Evolutionary conservation across 164 flowering plant species (phyloP).

Genomic region (Euptelea pleiosperma): DNA sequence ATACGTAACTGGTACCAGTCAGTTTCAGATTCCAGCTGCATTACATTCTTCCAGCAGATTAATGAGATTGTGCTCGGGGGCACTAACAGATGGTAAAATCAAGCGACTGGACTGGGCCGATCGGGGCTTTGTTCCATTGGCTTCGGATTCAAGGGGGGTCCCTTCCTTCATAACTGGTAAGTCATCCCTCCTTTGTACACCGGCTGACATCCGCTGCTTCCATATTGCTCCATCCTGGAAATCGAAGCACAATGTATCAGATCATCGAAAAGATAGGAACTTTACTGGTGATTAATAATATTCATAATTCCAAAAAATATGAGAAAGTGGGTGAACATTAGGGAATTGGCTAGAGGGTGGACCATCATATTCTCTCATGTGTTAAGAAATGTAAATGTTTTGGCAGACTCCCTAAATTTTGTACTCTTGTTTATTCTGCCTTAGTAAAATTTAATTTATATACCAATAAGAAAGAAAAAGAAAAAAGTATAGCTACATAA

Average conservation of each 20-base stretch:
- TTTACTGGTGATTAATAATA: too few relatives aligned
- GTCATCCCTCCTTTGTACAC: slow-evolving; percentile 43
- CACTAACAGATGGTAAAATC: slow-evolving; percentile 81
- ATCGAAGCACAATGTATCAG: not conserved
- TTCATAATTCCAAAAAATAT: not conserved
- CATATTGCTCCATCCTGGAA: slow-evolving; percentile 89
- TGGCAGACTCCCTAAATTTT: too few relatives aligned
- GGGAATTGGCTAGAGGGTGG: too few relatives aligned
- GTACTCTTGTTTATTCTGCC: too few relatives aligned
- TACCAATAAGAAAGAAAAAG: too few relatives aligned
- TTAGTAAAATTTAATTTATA: too few relatives aligned
- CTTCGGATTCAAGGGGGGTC: slow-evolving; percentile 33
- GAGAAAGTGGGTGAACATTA: too few relatives aligned
- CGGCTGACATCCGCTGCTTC: slow-evolving; percentile 69
- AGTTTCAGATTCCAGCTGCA: slow-evolving; percentile 41
- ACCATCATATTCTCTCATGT: too few relatives aligned
- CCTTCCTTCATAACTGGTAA: slow-evolving; percentile 54
- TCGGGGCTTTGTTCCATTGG: slow-evolving; percentile 25
- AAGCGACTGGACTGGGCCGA: slow-evolving; percentile 35
- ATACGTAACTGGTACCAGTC: not conserved
- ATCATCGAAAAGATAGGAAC: not conserved
- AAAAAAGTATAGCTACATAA: too few relatives aligned
- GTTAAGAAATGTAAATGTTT: too few relatives aligned
- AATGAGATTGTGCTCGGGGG: slow-evolving; percentile 76
- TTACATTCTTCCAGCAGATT: slow-evolving; percentile 77